phyloP scores from a whole-genome alignment of 495 filamentous ascomycete species.

The Massariosphaeria phaeospora region DNA sequence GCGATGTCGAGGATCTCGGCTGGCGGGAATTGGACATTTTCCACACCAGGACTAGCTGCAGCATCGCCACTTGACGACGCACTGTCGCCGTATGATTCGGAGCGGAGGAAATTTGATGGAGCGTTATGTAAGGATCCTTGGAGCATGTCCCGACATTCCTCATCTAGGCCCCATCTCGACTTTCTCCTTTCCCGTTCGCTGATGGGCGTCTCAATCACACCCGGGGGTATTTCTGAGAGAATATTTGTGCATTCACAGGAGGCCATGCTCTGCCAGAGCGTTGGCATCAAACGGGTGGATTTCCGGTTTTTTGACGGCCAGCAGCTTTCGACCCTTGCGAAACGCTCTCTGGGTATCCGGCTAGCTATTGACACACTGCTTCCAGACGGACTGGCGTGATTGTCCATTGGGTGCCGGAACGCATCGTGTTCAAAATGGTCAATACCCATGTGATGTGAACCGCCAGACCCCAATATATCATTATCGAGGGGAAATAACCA shows the following conservation, averaged over 20 bases:
- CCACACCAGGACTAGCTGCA: slow-evolving; percentile 26
- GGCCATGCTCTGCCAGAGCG: slow-evolving; percentile 47
- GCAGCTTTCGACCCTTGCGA: slow-evolving; percentile 48
- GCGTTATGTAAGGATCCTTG: slow-evolving; percentile 37
- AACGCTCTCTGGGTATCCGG: slow-evolving; percentile 47
- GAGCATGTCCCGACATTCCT: slow-evolving; percentile 47
- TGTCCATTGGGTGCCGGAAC: slow-evolving; percentile 36
- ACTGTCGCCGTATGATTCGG: slow-evolving; percentile 25
- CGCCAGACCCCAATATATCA: slow-evolving; percentile 13
- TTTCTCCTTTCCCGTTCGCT: slow-evolving; percentile 36
- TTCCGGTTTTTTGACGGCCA: slow-evolving; percentile 47
- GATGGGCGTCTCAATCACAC: slow-evolving; percentile 29
- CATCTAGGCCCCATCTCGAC: slow-evolving; percentile 48
- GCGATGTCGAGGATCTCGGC: slow-evolving; percentile 54
- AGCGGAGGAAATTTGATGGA: slow-evolving; percentile 18
- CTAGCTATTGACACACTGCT: slow-evolving; percentile 37
- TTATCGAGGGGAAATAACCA: slow-evolving; percentile 28
- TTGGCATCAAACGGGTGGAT: slow-evolving; percentile 47
- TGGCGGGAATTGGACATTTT: slow-evolving; percentile 44
- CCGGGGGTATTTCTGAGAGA: slow-evolving; percentile 40
- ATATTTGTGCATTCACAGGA: slow-evolving; percentile 45
- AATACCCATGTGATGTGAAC: slow-evolving; percentile 26
- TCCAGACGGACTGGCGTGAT: slow-evolving; percentile 24
- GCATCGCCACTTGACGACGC: slow-evolving; percentile 34
- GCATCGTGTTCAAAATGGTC: slow-evolving; percentile 29